These are phyloP conservation scores for Vitellaria paradoxa DNA, from an alignment of 179 eudicot species.

Conservation along the genomic window DNA sequence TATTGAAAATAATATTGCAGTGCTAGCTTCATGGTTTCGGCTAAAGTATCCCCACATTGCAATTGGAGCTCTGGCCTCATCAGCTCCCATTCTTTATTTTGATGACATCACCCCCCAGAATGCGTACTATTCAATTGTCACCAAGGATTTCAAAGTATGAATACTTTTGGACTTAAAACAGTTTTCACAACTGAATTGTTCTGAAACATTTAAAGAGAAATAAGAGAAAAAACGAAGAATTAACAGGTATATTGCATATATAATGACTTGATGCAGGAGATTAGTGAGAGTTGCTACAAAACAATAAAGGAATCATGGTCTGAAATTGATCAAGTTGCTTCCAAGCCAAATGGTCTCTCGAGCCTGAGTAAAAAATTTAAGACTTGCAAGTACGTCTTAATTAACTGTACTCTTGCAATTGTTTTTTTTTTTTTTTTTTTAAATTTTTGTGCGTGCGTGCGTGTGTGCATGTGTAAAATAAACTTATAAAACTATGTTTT, in stretches of 20 bases:
- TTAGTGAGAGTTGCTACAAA: constrained; percentile 35
- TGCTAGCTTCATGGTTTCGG: constrained; percentile 58
- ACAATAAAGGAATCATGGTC: constrained; percentile 27
- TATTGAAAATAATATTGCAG: constrained; percentile 1
- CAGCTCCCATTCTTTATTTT: constrained; percentile 44
- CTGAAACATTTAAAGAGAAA: no score
- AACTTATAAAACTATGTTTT: no score
- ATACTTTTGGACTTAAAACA: no score
- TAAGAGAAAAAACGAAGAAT: no score
- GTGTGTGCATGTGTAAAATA: no score
- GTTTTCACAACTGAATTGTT: no score
- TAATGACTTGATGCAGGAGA: constrained; percentile 21
- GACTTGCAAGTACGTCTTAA: constrained; percentile 30
- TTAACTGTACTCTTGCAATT: no score
- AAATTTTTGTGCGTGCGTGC: no score
- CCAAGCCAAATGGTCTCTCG: constrained; percentile 31
- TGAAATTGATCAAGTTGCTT: constrained; percentile 21
- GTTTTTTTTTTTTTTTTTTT: no score
- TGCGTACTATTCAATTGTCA: constrained; percentile 37
- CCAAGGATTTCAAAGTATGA: constrained; percentile 42
- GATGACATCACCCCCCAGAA: constrained; percentile 42
- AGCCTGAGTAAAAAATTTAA: constrained; percentile 31
- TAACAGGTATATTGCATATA: background rate
- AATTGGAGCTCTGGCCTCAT: constrained; percentile 47
- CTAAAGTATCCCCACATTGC: constrained; percentile 55